Conservation (phyloP, 306 rosid genomes). For the Prunus davidiana region DNA sequence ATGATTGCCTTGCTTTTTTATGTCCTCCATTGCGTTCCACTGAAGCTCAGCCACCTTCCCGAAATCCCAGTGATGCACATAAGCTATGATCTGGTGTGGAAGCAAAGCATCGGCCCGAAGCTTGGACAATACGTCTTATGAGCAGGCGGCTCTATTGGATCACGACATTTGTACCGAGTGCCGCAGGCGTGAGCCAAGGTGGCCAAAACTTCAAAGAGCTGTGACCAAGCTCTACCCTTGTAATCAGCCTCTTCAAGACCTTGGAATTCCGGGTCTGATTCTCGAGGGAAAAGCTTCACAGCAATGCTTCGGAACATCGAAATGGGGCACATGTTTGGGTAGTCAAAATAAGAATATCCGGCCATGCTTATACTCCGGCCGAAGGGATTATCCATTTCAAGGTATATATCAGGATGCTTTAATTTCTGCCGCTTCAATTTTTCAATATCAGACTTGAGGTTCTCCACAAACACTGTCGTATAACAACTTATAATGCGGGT, state of each 20-base stretch:
- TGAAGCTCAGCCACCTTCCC: background rate
- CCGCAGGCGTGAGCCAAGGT: background rate
- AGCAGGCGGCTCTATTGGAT: background rate
- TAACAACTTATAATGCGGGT: too few species aligned
- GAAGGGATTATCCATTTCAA: too few species aligned
- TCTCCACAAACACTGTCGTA: background rate
- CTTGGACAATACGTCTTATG: background rate
- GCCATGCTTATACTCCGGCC: background rate
- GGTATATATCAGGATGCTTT: too few species aligned
- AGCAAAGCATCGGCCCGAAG: background rate
- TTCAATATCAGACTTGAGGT: background rate
- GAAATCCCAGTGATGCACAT: background rate
- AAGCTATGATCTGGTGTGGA: background rate
- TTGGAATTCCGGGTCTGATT: too few species aligned
- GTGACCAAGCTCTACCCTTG: too few species aligned
- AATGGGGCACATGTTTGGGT: background rate
- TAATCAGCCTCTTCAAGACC: too few species aligned
- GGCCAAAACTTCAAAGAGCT: too few species aligned
- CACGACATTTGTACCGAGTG: too few species aligned
- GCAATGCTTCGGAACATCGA: background rate
- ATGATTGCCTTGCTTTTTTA: background rate
- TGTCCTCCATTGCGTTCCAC: background rate
- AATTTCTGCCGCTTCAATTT: too few species aligned
- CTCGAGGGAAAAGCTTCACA: background rate
- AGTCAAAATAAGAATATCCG: background rate